These are phyloP conservation scores for Fusarium phyllophilum DNA, from an alignment of 2,329 filamentous ascomycete genomes.

Conservation along the genomic window DNA sequence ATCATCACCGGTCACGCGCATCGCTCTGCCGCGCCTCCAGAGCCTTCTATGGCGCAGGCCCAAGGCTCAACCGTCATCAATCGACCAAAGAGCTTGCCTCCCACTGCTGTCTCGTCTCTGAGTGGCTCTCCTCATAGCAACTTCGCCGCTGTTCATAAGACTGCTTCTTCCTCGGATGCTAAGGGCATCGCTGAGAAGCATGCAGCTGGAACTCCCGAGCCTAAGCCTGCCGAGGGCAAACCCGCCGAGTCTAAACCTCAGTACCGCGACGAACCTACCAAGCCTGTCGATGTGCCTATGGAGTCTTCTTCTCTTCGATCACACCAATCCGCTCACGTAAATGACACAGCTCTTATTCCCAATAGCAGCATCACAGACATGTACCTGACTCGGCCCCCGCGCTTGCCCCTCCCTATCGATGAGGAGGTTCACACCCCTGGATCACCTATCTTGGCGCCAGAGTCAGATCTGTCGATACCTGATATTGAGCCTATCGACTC, in stretches of 20 bases:
- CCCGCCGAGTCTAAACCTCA: conserved; percentile 25
- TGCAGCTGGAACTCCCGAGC: conserved; percentile 8
- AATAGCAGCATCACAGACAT: conserved; percentile 71
- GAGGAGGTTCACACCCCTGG: conserved; percentile 90
- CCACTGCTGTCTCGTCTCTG: conserved; percentile 61
- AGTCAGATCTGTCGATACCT: conserved; percentile 66
- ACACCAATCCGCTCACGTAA: conserved; percentile 49
- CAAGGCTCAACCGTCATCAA: conserved; percentile 64
- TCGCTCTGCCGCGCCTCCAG: conserved; percentile 68
- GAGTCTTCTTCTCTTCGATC: conserved; percentile 52
- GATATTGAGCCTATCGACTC: conserved; percentile 63
- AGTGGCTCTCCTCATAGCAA: conserved; percentile 58
- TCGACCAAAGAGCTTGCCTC: conserved; percentile 58
- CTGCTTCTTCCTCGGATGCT: conserved; percentile 32
- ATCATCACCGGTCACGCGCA: conserved; percentile 67
- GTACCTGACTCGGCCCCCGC: conserved; percentile 79
- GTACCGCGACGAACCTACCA: conserved; percentile 55
- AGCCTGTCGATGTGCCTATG: conserved; percentile 68
- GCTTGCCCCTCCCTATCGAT: conserved; percentile 91
- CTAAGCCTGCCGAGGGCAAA: conserved; percentile 36
- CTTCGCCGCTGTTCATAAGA: conserved; percentile 45
- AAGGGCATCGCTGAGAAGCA: conserved; percentile 22
- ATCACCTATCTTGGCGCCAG: conserved; percentile 84
- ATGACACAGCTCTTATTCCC: conserved; percentile 58
- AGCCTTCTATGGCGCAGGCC: conserved; percentile 70